Conservation (phyloP, 2,329 filamentous ascomycete genomes). For the Colletotrichum sp. region DNA sequence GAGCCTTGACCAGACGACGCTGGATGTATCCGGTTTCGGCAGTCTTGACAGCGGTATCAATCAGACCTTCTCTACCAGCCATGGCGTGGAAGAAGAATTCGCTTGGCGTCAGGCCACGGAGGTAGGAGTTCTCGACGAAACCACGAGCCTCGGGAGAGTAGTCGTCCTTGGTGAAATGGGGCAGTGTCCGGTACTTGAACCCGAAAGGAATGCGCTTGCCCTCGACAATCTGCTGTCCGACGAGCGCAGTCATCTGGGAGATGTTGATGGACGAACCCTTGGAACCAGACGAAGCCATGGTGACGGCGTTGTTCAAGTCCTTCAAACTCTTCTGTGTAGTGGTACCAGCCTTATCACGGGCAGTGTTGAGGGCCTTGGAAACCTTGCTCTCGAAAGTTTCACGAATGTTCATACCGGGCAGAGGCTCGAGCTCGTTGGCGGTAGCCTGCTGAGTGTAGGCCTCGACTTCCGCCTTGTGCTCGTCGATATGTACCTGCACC, state of each 20-base stretch:
- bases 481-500: conserved; percentile 82
- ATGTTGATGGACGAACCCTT: conserved; percentile 99
- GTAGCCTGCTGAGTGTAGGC: conserved; percentile 79
- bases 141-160: conserved; percentile 97
- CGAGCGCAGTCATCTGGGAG: conserved; percentile 97
- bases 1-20: conserved; percentile 94
- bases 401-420: conserved; percentile 97
- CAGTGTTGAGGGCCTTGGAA: conserved; percentile 90
- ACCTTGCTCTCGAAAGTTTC: conserved; percentile 98
- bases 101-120: conserved; percentile 90
- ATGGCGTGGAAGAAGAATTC: conserved; percentile 99
- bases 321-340: conserved; percentile 91
- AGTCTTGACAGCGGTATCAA: conserved; percentile 99
- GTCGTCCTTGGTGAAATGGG: conserved; percentile 99
- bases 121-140: conserved; percentile 98
- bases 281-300: conserved; percentile 95
- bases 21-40: conserved; percentile 99
- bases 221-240: conserved; percentile 97
- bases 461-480: conserved; percentile 82
- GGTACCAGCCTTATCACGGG: conserved; percentile 95
- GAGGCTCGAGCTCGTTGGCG: conserved; percentile 84
- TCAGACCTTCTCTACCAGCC: conserved; percentile 99
- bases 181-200: conserved; percentile 96
- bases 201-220: conserved; percentile 99
- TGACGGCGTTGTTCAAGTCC: conserved; percentile 94